Evolutionary conservation across 192 early-diverging fungal genomes (phyloP), one percentile per base, ranked within the genome.

Genomic region (Endogone sp.): DNA sequence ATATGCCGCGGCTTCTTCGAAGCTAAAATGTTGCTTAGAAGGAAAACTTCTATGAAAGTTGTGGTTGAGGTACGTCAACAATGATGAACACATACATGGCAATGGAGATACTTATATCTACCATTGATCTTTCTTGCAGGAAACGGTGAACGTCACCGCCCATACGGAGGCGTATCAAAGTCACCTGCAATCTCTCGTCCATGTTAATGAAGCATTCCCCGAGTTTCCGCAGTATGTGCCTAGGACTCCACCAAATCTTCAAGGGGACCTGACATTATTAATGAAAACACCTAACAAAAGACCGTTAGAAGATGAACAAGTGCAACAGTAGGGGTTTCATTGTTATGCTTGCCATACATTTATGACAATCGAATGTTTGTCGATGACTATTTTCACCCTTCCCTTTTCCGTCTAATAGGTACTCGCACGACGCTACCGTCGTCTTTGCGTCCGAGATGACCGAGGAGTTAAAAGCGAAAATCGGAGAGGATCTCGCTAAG

Each of bases 401-500:
- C n/a, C 32, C n/a, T 25, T 69, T 63, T 63, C 28, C n/a, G 31
- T 27, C 11, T 69, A 58, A 22, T 24, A 69, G 68, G 22, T 62
- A 54, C 56, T 55, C 63, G 55, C 63, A 71, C 57, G 30, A 64
- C 9, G 60, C 64, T 24, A 58, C 62, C 30, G 56, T 71, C 29
- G 26, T 71, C 57, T 71, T 55, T 58, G 27, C 62, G 60, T 64
- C 60, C 29, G 55, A 31, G 10, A 23, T 28, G 24, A 57, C 32
- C 60, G 62, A 71, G 26, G 69, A 71, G 11, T 71, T 71, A 25
- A 20, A 30, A 71, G 10, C 3, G 60, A 20, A 71, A 64, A 58
- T 71, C 23, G 63, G 62, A 63, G 67, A 69, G 21, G 22, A 69
- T 62, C 31, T 63, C 6, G 29, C 67, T 63, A 27, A 1, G 22